Conservation (phyloP, 2,329 filamentous ascomycete genomes). For the Nemania sp. region DNA sequence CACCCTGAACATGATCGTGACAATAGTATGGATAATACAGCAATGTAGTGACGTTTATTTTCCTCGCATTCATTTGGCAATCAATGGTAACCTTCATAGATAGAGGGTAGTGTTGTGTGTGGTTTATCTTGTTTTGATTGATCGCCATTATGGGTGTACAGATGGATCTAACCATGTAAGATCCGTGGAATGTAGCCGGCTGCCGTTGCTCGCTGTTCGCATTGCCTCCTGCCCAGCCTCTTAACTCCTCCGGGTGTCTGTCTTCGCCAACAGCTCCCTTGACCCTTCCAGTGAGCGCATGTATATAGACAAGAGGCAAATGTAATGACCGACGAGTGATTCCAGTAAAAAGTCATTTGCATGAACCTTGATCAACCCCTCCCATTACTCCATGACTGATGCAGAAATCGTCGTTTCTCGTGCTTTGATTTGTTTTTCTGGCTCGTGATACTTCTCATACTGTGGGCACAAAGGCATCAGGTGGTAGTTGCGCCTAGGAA, state of each 20-base stretch:
- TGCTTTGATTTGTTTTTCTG: background rate
- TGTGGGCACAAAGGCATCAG: constrained; percentile 50
- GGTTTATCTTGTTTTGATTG: background rate
- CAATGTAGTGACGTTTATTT: background rate
- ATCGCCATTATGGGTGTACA: background rate
- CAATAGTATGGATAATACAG: background rate
- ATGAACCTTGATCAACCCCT: constrained; percentile 19
- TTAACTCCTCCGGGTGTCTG: background rate
- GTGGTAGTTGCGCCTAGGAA: constrained; percentile 50
- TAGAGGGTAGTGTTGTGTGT: background rate
- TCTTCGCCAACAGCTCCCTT: background rate
- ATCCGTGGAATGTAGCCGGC: background rate
- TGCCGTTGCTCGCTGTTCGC: background rate
- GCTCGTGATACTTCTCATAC: too few relatives aligned
- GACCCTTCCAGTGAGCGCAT: background rate
- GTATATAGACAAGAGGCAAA: constrained; percentile 18
- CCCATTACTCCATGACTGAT: constrained; percentile 34
- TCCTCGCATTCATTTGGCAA: background rate
- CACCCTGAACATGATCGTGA: background rate
- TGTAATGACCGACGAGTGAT: background rate
- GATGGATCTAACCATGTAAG: background rate
- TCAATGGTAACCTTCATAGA: background rate
- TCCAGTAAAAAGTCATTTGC: constrained; percentile 23
- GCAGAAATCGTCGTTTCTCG: constrained; percentile 22
- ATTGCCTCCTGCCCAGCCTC: background rate